Evolutionary conservation across 768 basidiomycete genomes (phyloP).

Genomic region (Tephrocybe sp.): DNA sequence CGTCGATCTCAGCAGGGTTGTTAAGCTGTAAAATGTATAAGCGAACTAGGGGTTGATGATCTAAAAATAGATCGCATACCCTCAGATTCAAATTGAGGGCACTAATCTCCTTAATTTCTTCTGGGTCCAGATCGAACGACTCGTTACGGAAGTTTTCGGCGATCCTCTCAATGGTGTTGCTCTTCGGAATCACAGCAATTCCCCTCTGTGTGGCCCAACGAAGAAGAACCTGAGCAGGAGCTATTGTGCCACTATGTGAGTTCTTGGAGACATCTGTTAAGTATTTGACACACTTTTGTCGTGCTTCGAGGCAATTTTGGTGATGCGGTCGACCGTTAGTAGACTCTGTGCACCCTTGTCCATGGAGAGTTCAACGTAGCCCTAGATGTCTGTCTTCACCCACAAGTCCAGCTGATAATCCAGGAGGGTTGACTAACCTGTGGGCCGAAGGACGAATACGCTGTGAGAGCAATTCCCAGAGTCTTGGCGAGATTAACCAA

Average conservation of each 20-base stretch:
- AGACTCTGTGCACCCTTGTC: conserved; percentile 53
- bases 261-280: not conserved
- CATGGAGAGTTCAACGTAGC: conserved; percentile 66
- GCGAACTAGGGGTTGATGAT: conserved; percentile 2
- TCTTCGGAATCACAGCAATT: conserved; percentile 78
- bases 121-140: conserved; percentile 50
- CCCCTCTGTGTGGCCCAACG: conserved; percentile 79
- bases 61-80: conserved; percentile 37
- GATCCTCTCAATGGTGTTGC: conserved; percentile 46
- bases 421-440: conserved; percentile 23
- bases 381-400: conserved; percentile 20
- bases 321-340: conserved; percentile 47
- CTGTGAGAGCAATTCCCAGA: conserved; percentile 62
- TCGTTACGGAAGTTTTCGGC: conserved; percentile 46
- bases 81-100: conserved; percentile 61
- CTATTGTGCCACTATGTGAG: conserved; percentile 27
- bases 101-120: conserved; percentile 58
- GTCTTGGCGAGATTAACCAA: conserved; percentile 54
- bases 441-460: conserved; percentile 56
- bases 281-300: conserved; percentile 45
- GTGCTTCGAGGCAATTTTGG: conserved; percentile 45
- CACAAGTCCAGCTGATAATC: conserved; percentile 9
- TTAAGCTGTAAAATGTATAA: conserved; percentile 49
- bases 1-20: conserved; percentile 67
- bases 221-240: conserved; percentile 69